phyloP scores from a whole-genome alignment of 306 rosid genomes.

The Ceratonia siliqua region DNA sequence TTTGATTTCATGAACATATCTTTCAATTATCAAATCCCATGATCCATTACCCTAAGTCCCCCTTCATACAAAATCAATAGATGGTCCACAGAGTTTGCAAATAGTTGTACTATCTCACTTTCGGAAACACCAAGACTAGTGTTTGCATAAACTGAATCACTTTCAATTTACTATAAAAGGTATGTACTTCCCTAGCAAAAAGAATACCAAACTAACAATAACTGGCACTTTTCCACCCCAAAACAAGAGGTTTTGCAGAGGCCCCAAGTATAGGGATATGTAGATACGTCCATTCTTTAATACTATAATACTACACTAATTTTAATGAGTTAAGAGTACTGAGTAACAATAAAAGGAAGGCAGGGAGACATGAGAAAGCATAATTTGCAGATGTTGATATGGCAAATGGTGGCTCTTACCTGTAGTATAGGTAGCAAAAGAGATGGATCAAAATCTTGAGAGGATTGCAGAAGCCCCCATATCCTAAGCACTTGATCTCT shows the following conservation, averaged over 20 bases:
- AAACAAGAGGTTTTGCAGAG: background rate
- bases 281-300: background rate
- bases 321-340: background rate
- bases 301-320: background rate
- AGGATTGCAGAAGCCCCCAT: slow-evolving; percentile 73
- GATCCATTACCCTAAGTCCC: background rate
- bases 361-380: background rate
- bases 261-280: background rate
- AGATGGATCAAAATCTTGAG: slow-evolving; percentile 74
- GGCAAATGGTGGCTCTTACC: slow-evolving; percentile 44
- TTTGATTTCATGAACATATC: background rate
- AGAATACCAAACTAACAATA: background rate
- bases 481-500: slow-evolving; percentile 74
- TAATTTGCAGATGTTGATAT: background rate
- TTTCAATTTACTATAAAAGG: background rate
- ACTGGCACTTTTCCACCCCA: background rate
- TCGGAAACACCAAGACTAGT: background rate
- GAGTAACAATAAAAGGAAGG: background rate
- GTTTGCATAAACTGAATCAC: background rate
- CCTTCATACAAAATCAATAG: background rate
- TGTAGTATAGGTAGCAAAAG: slow-evolving; percentile 74
- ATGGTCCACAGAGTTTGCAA: background rate
- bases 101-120: background rate
- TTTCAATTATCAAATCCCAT: background rate
- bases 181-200: background rate